Conservation (phyloP, 2,329 filamentous ascomycete genomes). For the Orbilia quercus region DNA sequence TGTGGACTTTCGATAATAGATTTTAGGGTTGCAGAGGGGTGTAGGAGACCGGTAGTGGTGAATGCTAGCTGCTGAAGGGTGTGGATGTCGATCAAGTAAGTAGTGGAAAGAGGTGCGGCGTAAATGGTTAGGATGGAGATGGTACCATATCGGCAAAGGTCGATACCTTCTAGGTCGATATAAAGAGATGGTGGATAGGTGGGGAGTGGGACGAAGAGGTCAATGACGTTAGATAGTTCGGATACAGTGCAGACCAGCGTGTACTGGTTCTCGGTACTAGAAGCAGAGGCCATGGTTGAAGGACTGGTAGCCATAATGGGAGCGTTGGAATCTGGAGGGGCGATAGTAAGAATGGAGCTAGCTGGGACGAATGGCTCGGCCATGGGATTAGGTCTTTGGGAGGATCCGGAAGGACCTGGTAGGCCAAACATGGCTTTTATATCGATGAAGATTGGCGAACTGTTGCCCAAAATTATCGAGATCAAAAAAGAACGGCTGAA, state of each 20-base stretch:
- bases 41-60: slow-evolving; percentile 59
- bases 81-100: slow-evolving; percentile 66
- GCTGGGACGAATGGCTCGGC: slow-evolving; percentile 2
- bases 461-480: no score
- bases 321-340: neutral
- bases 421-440: neutral
- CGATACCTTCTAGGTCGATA: slow-evolving; percentile 67
- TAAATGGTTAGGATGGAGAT: slow-evolving; percentile 66
- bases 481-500: no score
- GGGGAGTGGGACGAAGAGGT: slow-evolving; percentile 58
- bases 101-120: slow-evolving; percentile 60
- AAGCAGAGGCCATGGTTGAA: neutral
- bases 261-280: slow-evolving; percentile 6
- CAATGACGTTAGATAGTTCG: slow-evolving; percentile 26
- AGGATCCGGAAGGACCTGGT: neutral
- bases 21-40: slow-evolving; percentile 61
- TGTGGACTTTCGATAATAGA: slow-evolving; percentile 65
- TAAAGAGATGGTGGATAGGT: slow-evolving; percentile 63
- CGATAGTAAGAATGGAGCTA: neutral
- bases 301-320: neutral
- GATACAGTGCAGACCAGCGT: slow-evolving; percentile 31
- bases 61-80: slow-evolving; percentile 64
- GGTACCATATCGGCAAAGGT: slow-evolving; percentile 64
- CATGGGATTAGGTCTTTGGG: neutral
- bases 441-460: no score